Percentiles rank a stretch among this genome's conserved stretches.
Conservation (phyloP, 139 green algal genomes). For the Eudorina sp. region DNA sequence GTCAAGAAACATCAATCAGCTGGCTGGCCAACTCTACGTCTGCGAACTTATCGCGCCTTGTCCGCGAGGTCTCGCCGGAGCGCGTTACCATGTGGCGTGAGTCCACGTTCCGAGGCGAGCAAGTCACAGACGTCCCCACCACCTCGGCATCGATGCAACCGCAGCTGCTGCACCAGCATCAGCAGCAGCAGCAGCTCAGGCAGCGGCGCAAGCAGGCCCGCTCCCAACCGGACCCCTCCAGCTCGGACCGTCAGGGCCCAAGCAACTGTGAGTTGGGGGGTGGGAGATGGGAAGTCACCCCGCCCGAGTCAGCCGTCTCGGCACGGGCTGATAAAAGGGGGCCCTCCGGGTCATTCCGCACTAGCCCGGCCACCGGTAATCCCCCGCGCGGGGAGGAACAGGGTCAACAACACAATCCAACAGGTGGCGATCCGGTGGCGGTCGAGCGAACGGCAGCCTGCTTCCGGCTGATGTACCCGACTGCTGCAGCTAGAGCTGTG, state of each 20-base stretch:
- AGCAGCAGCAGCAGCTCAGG: neutral
- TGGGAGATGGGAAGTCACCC: no score
- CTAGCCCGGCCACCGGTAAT: no score
- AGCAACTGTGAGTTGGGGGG: conserved; percentile 44
- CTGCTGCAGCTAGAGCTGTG: no score
- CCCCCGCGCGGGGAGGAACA: no score
- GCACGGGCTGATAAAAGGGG: no score
- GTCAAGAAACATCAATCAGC: neutral
- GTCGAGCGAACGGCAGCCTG: no score
- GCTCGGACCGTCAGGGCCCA: neutral
- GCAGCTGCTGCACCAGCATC: neutral
- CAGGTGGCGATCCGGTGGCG: no score
- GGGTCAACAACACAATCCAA: no score
- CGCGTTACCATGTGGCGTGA: conserved; percentile 10
- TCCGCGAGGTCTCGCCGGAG: neutral
- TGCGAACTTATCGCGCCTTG: neutral
- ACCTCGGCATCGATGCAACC: neutral
- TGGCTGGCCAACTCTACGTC: neutral
- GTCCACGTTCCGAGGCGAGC: neutral
- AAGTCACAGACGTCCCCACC: neutral
- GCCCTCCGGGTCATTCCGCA: no score
- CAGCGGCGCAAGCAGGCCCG: neutral
- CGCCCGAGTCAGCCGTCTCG: no score
- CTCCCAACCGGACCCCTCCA: neutral
- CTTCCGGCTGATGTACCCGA: no score